Conservation (phyloP, 495 filamentous ascomycete genomes). For the Tuber melanosporum region DNA sequence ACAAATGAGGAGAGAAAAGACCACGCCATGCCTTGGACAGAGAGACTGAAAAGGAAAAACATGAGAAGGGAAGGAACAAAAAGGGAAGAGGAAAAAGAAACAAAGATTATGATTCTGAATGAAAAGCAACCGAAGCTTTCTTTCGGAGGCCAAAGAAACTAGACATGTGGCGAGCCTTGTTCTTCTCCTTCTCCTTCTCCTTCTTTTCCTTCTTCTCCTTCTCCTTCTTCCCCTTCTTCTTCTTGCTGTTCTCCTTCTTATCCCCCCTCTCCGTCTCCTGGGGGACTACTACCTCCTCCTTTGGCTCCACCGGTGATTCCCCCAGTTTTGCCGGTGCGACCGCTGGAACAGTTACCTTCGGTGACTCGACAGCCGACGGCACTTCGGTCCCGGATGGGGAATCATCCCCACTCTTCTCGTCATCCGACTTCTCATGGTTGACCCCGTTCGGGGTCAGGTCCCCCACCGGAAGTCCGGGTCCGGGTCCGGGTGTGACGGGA, state of each 20-base stretch:
- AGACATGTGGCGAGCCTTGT: conserved; percentile 26
- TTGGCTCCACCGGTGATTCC: conserved; percentile 16
- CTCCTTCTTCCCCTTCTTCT: conserved; percentile 19
- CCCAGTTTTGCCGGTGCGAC: not conserved
- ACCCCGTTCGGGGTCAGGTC: conserved; percentile 56
- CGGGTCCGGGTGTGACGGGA: conserved; percentile 8
- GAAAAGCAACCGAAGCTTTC: conserved; percentile 31
- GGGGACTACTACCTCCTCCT: conserved; percentile 16
- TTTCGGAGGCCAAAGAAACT: conserved; percentile 39
- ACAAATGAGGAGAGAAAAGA: conserved; percentile 1
- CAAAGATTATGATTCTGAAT: conserved; percentile 9
- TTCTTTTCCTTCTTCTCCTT: conserved; percentile 1
- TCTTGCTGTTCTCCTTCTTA: conserved; percentile 18
- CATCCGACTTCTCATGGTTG: conserved; percentile 49
- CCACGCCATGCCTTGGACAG: conserved; percentile 12
- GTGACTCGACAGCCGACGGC: not conserved
- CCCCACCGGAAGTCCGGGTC: conserved; percentile 12
- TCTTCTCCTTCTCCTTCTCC: conserved; percentile 26
- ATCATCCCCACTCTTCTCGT: conserved; percentile 7
- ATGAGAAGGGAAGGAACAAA: not conserved
- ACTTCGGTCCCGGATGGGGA: not conserved
- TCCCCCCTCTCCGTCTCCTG: conserved; percentile 17
- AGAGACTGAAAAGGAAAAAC: conserved; percentile 12
- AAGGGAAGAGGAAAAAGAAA: conserved; percentile 5
- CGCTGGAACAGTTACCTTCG: not conserved